Percentiles rank a stretch among this genome's conserved stretches.
phyloP scores from a whole-genome alignment of 108 stramenopile species.

The Parmales sp. region DNA sequence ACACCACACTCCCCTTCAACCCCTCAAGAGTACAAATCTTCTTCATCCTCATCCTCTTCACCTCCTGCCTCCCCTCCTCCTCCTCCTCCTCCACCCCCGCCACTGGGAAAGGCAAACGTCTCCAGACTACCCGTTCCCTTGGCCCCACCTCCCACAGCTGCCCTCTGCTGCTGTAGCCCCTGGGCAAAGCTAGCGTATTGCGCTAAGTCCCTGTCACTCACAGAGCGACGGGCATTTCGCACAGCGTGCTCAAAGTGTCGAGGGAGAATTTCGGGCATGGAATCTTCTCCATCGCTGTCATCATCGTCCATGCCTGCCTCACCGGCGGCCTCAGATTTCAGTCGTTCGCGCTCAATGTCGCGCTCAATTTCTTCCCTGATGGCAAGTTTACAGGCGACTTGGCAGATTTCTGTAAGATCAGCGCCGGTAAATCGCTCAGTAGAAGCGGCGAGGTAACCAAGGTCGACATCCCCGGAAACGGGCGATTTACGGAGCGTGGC shows the following conservation, averaged over 20 bases:
- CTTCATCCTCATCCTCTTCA: constrained; percentile 68
- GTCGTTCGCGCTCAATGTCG: constrained; percentile 88
- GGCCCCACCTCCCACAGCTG: constrained; percentile 72
- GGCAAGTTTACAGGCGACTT: constrained; percentile 95
- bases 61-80: constrained; percentile 31
- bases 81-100: constrained; percentile 24
- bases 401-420: constrained; percentile 99
- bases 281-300: constrained; percentile 82
- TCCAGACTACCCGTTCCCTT: constrained; percentile 75
- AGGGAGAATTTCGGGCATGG: constrained; percentile 91
- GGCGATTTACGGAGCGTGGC: constrained; percentile 96
- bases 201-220: constrained; percentile 90
- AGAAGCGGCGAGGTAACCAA: constrained; percentile 86
- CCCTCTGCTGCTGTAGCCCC: constrained; percentile 85
- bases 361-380: constrained; percentile 96
- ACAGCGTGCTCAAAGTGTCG: constrained; percentile 95
- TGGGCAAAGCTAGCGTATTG: constrained; percentile 99
- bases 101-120: constrained; percentile 77
- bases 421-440: constrained; percentile 99
- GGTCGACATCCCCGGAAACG: constrained; percentile 92
- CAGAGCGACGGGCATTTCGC: constrained; percentile 89
- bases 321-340: constrained; percentile 81
- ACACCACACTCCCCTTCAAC: too few species aligned
- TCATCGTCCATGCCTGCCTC: constrained; percentile 69
- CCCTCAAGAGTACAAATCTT: constrained; percentile 65